Evolutionary conservation across 2,329 filamentous ascomycete genomes (phyloP).

Genomic region (Pseudogymnoascus sp.): DNA sequence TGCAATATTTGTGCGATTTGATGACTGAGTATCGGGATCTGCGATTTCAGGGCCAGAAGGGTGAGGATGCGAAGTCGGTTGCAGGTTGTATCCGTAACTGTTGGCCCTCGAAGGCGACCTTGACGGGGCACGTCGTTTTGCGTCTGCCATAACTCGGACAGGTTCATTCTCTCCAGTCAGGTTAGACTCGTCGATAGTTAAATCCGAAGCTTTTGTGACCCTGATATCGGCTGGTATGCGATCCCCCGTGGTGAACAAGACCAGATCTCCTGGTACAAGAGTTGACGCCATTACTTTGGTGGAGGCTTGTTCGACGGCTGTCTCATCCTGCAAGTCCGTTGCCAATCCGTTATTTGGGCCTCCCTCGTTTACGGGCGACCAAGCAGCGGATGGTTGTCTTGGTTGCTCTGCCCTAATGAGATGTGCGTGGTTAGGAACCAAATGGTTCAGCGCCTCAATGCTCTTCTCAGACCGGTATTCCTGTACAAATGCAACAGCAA

Average conservation of each 20-base stretch:
- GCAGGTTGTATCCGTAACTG: slow-evolving; percentile 19
- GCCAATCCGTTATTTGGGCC: slow-evolving; percentile 11
- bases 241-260: slow-evolving; percentile 91
- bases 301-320: slow-evolving; percentile 58
- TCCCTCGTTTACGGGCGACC: slow-evolving; percentile 5
- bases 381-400: neutral
- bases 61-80: slow-evolving; percentile 38
- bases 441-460: slow-evolving; percentile 83
- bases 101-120: slow-evolving; percentile 10
- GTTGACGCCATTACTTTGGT: slow-evolving; percentile 80
- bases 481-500: slow-evolving; percentile 91
- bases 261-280: slow-evolving; percentile 84
- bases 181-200: slow-evolving; percentile 95
- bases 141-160: slow-evolving; percentile 67
- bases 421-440: slow-evolving; percentile 93
- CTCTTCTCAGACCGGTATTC: slow-evolving; percentile 98
- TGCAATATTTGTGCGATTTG: slow-evolving; percentile 80
- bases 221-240: slow-evolving; percentile 93
- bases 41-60: slow-evolving; percentile 51
- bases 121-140: slow-evolving; percentile 30
- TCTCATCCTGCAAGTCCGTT: slow-evolving; percentile 35
- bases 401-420: slow-evolving; percentile 56
- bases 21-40: slow-evolving; percentile 58
- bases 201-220: slow-evolving; percentile 80
- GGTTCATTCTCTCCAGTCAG: slow-evolving; percentile 95